Percentiles rank a stretch among this genome's conserved stretches.
phyloP scores from a whole-genome alignment of 768 basidiomycete species.

The Serpula lacrymans region DNA sequence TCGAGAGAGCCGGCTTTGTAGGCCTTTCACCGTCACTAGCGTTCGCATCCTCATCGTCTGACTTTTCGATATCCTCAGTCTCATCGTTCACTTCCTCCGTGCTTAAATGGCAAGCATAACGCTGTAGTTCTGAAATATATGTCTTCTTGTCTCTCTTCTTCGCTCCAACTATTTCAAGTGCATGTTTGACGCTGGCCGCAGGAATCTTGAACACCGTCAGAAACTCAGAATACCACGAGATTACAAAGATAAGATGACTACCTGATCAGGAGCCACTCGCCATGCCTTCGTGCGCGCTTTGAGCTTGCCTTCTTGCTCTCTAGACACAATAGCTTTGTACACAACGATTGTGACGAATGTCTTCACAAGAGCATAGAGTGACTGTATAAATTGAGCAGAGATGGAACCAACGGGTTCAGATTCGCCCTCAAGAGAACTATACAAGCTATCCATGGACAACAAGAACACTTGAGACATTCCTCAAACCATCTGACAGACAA shows the following conservation, averaged over 20 bases:
- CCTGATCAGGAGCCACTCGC: slow-evolving; percentile 42
- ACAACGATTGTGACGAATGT: slow-evolving; percentile 52
- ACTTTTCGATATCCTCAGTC: slow-evolving; percentile 4
- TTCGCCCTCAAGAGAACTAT: slow-evolving; percentile 23
- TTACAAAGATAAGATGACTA: slow-evolving; percentile 14
- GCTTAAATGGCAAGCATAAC: slow-evolving; percentile 6
- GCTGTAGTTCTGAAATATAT: slow-evolving; percentile 35
- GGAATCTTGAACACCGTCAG: slow-evolving; percentile 34
- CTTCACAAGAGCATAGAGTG: slow-evolving; percentile 42
- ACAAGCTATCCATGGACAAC: slow-evolving; percentile 22
- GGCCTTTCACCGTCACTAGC: background rate
- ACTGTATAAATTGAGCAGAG: slow-evolving; percentile 44
- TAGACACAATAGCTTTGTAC: slow-evolving; percentile 47
- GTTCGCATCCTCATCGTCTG: slow-evolving; percentile 11
- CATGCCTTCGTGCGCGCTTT: slow-evolving; percentile 63
- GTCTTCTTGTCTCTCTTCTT: slow-evolving; percentile 32
- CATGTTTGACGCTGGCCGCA: slow-evolving; percentile 42
- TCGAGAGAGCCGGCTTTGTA: slow-evolving; percentile 9
- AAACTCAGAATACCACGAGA: background rate
- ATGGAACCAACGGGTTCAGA: slow-evolving; percentile 32
- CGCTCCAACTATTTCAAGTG: slow-evolving; percentile 45
- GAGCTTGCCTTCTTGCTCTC: slow-evolving; percentile 55
- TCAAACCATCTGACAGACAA: slow-evolving; percentile 20
- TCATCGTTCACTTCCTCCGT: slow-evolving; percentile 7
- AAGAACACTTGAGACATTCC: slow-evolving; percentile 11